Evolutionary conservation across 140 eudicot species (phyloP), one percentile per base, ranked within the genome.

Genomic region (Senecio squalidus): DNA sequence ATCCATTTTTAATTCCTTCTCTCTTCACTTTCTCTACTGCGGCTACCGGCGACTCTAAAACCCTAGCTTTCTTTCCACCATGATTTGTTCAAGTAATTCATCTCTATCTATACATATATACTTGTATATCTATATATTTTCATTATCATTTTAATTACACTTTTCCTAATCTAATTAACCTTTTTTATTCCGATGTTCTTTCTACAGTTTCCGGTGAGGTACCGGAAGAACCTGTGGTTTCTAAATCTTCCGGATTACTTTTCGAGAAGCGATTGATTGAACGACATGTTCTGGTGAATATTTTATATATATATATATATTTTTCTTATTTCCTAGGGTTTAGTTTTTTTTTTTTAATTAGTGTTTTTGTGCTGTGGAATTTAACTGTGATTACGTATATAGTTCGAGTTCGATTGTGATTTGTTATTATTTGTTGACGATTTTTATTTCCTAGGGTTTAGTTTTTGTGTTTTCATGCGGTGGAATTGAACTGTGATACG

Each of bases 201-300:
- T 21, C 5, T 43, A 34, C 86, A 87, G 99, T 93, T 68, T 93
- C 99, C 82, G 96, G 99, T 43, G 99, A 93, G 82, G 89, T 84
- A 67, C 99, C 99, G 85, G 99, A 93, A 72, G 95, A 84, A 44
- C 89, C 99, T 16, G 94, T 93, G 9, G 94, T 93, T 68, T 93
- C 99, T 4, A 84, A 82, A 64, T 57, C 64, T 13, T 84, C 94
- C 48, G 99, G 99, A 8, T 78, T 84, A 2, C 81, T 88, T 11
- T 93, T 70, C 57, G 99, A 93, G 83, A 93, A 82, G 75, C 86
- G 99, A 7, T 74, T 92, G 62, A 78, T 84, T 33, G 87, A 92
- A 79, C 65, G 96, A 14, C 89, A 87, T 62, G 64, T 92, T 38
- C 67, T 48, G 72, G 3, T 24, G n/a, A 34, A 0, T 7, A 9